Base-by-base conservation (phyloP, 192 early-diverging fungal species). In the Entomortierella beljakovae region DNA sequence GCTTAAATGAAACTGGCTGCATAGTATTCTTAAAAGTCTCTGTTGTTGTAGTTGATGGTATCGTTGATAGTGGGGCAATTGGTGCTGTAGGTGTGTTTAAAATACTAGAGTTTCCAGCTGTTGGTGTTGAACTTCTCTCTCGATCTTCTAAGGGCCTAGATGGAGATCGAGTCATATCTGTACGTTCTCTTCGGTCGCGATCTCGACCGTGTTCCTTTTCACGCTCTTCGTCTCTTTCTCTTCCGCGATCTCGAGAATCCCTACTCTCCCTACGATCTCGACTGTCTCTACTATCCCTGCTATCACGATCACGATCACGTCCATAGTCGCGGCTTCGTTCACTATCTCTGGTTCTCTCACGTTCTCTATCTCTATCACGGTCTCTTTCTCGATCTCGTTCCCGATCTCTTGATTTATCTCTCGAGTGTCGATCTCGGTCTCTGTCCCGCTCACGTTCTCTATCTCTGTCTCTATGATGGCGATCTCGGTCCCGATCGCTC, bases 281-380 rank as follows among this genome's bases (percentile, higher is more conserved):
- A 52, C 64, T 56, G 57, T 57, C 55, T 48, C 40, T 72, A 57
- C 54, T 31, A 58, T 63, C 62, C 58, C 68, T 72, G 69, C 81
- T 59, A 62, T 64, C 59, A 59, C 73, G 64, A 28, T 82, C 64
- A 40, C 69, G 75, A 29, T 88, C 81, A 31, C 80, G 53, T 23
- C 76, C 69, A 25, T 87, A 75, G 2, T 90, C 88, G 22, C 71
- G 59, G 15, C 37, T 42, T 6, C 46, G 60, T 2, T 61, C 60
- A 2, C 60, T 61, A 13, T 88, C 86, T 22, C 80, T 57, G 18
- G 61, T 51, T 35, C 80, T 62, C 32, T 82, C 71, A 18, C 46
- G 22, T 1, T 62, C 61, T 31, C 46, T 28, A 18, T 81, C 73
- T 53, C 51, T 53, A 53, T 53, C 51, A 28, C 51, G 23, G 9